These are phyloP conservation scores for Backusella circina DNA, from an alignment of 192 early-diverging fungal genomes.

Conservation along the genomic window DNA sequence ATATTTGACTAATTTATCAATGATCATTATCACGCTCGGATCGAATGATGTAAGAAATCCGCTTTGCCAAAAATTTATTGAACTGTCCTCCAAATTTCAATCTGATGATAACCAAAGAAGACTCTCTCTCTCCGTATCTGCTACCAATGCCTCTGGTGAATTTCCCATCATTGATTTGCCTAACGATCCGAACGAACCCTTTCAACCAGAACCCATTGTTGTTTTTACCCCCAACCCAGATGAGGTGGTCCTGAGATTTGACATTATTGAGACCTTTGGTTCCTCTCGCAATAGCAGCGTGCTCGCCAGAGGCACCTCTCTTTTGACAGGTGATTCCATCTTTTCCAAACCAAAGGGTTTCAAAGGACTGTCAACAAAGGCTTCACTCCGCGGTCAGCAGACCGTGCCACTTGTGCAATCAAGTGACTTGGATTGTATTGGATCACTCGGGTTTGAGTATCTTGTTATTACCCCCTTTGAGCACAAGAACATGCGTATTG, in stretches of 20 bases:
- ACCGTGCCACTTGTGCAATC: conserved; percentile 55
- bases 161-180: conserved; percentile 55
- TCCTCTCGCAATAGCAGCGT: conserved; percentile 35
- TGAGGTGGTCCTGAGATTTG: conserved; percentile 52
- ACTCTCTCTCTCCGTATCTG: conserved; percentile 55
- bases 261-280: conserved; percentile 55
- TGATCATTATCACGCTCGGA: conserved; percentile 65
- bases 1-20: conserved; percentile 53
- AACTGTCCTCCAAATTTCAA: conserved; percentile 35
- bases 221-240: conserved; percentile 47
- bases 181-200: conserved; percentile 24
- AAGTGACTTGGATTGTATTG: conserved; percentile 49
- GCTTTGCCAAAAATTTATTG: conserved; percentile 36
- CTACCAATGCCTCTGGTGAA: conserved; percentile 56
- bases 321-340: conserved; percentile 49
- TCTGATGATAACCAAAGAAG: background rate
- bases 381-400: conserved; percentile 49
- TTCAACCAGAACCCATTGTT: conserved; percentile 52
- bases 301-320: conserved; percentile 53
- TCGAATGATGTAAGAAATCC: conserved; percentile 53
- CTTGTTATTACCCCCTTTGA: conserved; percentile 61
- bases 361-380: conserved; percentile 34
- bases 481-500: conserved; percentile 52
- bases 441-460: conserved; percentile 55
- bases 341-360: conserved; percentile 28